These are phyloP conservation scores for Colletotrichum sp. DNA, from an alignment of 2,329 filamentous ascomycete genomes.

Conservation along the genomic window DNA sequence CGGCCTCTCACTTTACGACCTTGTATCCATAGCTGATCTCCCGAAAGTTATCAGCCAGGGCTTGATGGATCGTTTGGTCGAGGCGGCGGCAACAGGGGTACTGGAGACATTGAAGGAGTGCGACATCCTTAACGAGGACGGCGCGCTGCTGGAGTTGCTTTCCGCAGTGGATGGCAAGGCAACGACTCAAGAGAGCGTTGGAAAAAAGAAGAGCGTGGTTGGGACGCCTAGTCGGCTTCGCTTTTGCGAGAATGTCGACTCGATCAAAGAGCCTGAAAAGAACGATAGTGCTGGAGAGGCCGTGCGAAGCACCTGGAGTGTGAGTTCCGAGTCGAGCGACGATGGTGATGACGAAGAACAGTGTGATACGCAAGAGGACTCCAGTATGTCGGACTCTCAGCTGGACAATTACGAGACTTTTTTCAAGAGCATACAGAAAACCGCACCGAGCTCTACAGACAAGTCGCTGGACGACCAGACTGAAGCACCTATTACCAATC, in stretches of 20 bases:
- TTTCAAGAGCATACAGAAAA: background rate
- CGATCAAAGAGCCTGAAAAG: background rate
- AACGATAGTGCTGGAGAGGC: too few relatives aligned
- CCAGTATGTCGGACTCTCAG: background rate
- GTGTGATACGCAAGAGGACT: background rate
- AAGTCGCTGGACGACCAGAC: background rate
- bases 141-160: background rate
- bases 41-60: background rate
- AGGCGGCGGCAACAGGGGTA: background rate
- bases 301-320: background rate
- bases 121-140: background rate
- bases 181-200: background rate
- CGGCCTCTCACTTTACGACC: conserved; percentile 1
- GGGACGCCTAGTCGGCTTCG: background rate
- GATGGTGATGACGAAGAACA: background rate
- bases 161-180: background rate
- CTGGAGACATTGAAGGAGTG: background rate
- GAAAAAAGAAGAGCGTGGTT: background rate
- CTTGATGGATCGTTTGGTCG: background rate
- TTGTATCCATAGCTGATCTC: conserved; percentile 1
- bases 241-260: background rate
- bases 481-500: background rate
- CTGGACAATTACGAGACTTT: background rate
- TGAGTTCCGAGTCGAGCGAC: background rate
- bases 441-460: background rate